Conservation (phyloP, 2,329 filamentous ascomycete genomes). For the Stachybotrys chlorohalonatus region DNA sequence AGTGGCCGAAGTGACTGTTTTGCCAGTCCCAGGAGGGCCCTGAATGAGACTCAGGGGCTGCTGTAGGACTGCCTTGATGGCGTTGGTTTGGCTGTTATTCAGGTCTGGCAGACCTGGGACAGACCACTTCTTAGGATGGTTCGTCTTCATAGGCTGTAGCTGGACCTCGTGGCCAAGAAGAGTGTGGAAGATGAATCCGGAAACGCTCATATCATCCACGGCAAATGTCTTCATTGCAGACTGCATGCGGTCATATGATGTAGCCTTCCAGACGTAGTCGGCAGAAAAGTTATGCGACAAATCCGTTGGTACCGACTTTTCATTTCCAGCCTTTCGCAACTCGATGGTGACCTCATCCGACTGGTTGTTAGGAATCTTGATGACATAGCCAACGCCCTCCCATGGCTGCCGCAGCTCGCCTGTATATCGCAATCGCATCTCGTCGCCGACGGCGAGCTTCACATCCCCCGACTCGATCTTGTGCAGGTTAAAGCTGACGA, state of each 20-base stretch:
- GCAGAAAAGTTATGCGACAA: constrained; percentile 97
- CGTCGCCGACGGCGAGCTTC: constrained; percentile 93
- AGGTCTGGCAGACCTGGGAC: constrained; percentile 89
- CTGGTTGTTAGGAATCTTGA: constrained; percentile 99
- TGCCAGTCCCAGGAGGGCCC: constrained; percentile 92
- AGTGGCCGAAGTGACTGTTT: constrained; percentile 96
- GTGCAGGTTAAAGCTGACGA: constrained; percentile 89
- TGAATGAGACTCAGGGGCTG: constrained; percentile 94
- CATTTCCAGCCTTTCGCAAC: constrained; percentile 85
- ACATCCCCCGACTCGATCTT: constrained; percentile 98
- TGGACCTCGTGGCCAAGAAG: constrained; percentile 92
- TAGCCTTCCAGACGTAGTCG: constrained; percentile 99
- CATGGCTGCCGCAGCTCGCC: constrained; percentile 85
- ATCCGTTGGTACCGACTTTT: constrained; percentile 92
- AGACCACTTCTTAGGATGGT: constrained; percentile 93
- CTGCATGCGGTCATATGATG: constrained; percentile 98
- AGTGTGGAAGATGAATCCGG: constrained; percentile 97
- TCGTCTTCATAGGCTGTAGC: constrained; percentile 88
- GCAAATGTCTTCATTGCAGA: constrained; percentile 99
- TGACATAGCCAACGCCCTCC: constrained; percentile 97
- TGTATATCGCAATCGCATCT: constrained; percentile 96
- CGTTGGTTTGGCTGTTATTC: constrained; percentile 91
- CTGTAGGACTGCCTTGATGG: constrained; percentile 89
- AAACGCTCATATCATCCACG: constrained; percentile 95
- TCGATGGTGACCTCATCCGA: constrained; percentile 96